Evolutionary conservation across 2,329 filamentous ascomycete species (phyloP), one percentile per base, ranked within the genome.

Genomic region (Aureobasidium sp.): DNA sequence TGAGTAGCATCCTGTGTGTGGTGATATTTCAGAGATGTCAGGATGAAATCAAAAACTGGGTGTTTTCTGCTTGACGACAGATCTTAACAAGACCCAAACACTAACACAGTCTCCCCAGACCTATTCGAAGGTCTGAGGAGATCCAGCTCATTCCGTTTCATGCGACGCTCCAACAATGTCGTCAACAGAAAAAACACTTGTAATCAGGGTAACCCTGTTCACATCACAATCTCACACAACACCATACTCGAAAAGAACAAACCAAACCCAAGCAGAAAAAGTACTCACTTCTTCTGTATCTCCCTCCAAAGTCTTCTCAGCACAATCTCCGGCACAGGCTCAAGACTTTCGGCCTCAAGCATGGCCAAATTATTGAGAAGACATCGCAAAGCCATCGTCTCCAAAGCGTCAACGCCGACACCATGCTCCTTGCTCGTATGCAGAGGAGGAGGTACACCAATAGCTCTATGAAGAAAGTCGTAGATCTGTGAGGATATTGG

Each of bases 391-490:
- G 66, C 62, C 34, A 66, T 62, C 21, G 61, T 45, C 25, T 50
- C 66, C 1, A 68, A 67, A 41, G 65, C 67, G 57, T 71, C 69
- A n/a, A 58, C 58, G 2, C 68, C 49, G 0, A 1, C 2, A 0
- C 3, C 30, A 25, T 5, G 4, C 1, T 25, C 67, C 39, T 60
- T 53, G 3, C 62, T 62, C 27, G 25, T 3, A 16, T 6, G 63
- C 63, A 37, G 21, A 14, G 13, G 27, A 21, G 36, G 51, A 3
- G 49, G 34, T 25, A 14, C 8, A 16, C 49, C 49, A n/a, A 54
- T 13, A 21, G 37, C 5, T 16, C n/a, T 41, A 10, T 41, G 25
- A 1, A 54, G 7, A 14, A 54, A 37, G 1, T 51, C 34, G n/a
- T 39, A 2, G 5, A 39, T 27, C 5, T 51, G 34, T 29, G 30